These are phyloP conservation scores for Gynandropsis gynandra DNA, from an alignment of 345 rosid genomes.

Conservation along the genomic window DNA sequence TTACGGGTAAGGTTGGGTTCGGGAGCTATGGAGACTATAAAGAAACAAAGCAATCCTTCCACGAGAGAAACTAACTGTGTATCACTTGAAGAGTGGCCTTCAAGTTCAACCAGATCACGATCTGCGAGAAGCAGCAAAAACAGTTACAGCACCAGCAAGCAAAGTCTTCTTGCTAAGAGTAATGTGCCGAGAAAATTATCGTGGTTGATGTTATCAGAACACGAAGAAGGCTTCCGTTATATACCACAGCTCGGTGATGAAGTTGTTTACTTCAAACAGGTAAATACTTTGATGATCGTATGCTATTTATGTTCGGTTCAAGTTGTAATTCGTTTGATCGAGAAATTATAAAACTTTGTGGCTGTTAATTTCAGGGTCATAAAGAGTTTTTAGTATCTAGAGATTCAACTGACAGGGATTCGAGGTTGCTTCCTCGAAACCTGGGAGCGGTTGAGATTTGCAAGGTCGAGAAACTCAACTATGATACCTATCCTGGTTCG, in stretches of 20 bases:
- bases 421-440: conserved; percentile 47
- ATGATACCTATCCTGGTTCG: conserved; percentile 75
- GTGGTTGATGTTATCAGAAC: conserved; percentile 82
- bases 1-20: conserved; percentile 33
- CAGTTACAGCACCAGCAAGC: conserved; percentile 22
- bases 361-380: conserved; percentile 71
- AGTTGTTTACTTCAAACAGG: conserved; percentile 90
- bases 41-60: conserved; percentile 30
- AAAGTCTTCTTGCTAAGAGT: conserved; percentile 26
- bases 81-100: conserved; percentile 53
- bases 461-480: conserved; percentile 62
- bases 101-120: conserved; percentile 55
- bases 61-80: conserved; percentile 28
- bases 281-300: conserved; percentile 19
- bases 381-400: conserved; percentile 45
- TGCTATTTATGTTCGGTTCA: conserved; percentile 4
- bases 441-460: conserved; percentile 73
- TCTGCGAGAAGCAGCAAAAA: conserved; percentile 43
- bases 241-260: conserved; percentile 91
- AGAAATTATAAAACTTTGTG: conserved; percentile 9
- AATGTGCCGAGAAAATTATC: conserved; percentile 42
- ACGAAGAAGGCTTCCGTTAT: conserved; percentile 83
- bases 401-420: conserved; percentile 40
- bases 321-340: conserved; percentile 11
- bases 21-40: conserved; percentile 34